phyloP scores from a whole-genome alignment of 108 stramenopile genomes.

The Cyclotella kingstonii region DNA sequence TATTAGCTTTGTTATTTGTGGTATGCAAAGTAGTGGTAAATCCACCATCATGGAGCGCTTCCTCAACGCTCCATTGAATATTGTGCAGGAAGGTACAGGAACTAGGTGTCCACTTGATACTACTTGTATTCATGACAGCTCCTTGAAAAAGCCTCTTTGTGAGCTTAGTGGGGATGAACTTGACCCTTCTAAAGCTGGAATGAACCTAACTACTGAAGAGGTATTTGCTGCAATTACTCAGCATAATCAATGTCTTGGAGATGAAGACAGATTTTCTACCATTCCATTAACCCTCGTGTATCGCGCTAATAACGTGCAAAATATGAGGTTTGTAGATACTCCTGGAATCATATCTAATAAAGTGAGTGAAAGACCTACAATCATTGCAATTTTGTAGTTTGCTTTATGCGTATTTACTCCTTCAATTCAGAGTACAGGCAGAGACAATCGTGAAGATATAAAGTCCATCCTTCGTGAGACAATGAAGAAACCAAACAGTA shows the following conservation, averaged over 20 bases:
- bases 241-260: constrained; percentile 55
- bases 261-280: constrained; percentile 60
- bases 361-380: constrained; percentile 13
- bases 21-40: constrained; percentile 75
- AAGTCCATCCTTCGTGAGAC: constrained; percentile 60
- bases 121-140: constrained; percentile 68
- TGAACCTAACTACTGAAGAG: constrained; percentile 49
- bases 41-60: constrained; percentile 81
- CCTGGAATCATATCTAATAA: constrained; percentile 69
- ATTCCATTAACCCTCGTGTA: constrained; percentile 58
- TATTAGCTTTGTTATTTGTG: constrained; percentile 76
- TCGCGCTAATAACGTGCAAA: constrained; percentile 65
- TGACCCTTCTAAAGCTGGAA: constrained; percentile 25
- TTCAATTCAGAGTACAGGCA: constrained; percentile 43
- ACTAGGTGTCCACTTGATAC: constrained; percentile 77
- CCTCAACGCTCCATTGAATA: constrained; percentile 63
- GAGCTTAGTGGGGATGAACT: constrained; percentile 64
- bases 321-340: constrained; percentile 63
- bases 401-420: not conserved
- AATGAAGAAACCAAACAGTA: constrained; percentile 63
- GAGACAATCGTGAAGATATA: constrained; percentile 74
- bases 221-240: constrained; percentile 65
- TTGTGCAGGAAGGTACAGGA: constrained; percentile 78
- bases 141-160: constrained; percentile 40
- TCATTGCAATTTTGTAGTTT: not conserved